phyloP scores from a whole-genome alignment of 2,329 filamentous ascomycete species.

The Berkeleyomyces rouxiae region DNA sequence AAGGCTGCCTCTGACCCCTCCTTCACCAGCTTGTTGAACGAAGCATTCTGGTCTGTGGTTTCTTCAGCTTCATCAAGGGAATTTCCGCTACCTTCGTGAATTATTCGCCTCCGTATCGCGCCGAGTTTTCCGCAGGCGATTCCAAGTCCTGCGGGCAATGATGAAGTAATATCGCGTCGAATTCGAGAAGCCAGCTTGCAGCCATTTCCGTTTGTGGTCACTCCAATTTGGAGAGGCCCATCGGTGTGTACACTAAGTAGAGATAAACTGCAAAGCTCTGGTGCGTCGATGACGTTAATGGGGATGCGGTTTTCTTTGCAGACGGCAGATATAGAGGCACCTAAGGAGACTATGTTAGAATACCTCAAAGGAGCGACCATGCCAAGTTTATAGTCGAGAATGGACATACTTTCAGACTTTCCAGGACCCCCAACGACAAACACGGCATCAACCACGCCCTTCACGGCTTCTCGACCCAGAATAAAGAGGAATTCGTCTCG shows the following conservation, averaged over 20 bases:
- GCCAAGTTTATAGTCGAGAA: neutral
- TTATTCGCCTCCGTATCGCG: conserved; percentile 50
- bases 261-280: conserved; percentile 74
- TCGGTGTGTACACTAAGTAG: conserved; percentile 79
- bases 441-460: conserved; percentile 69
- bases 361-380: neutral
- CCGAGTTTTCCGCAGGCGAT: conserved; percentile 63
- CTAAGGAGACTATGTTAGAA: conserved; percentile 22
- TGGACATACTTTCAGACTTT: neutral
- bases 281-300: conserved; percentile 80
- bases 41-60: conserved; percentile 56
- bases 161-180: conserved; percentile 69
- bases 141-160: conserved; percentile 60
- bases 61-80: conserved; percentile 32
- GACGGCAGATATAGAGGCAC: conserved; percentile 50
- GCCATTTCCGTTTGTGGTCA: conserved; percentile 87
- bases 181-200: conserved; percentile 88
- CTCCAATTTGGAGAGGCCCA: conserved; percentile 82
- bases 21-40: conserved; percentile 69
- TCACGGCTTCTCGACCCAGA: conserved; percentile 67
- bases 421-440: conserved; percentile 48
- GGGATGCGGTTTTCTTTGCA: conserved; percentile 73
- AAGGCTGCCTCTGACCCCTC: conserved; percentile 57
- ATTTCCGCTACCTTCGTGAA: conserved; percentile 46
- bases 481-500: conserved; percentile 53